phyloP scores from a whole-genome alignment of 768 basidiomycete genomes.

The Boletus patriciae region DNA sequence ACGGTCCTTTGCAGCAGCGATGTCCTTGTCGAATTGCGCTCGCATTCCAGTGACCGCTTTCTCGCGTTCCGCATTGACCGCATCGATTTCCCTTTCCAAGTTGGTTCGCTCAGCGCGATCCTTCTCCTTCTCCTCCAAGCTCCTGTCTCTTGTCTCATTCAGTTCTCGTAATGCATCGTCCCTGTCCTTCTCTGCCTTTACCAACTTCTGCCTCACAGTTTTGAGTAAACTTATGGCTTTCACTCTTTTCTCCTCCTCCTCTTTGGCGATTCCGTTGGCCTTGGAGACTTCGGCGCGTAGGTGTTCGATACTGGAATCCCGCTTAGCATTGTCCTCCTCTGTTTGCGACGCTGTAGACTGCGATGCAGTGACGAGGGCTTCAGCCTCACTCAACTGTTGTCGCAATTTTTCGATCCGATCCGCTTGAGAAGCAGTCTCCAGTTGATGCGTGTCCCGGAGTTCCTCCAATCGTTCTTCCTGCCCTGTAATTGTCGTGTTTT shows the following conservation, averaged over 20 bases:
- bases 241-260: constrained; percentile 95
- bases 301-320: constrained; percentile 54
- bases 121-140: constrained; percentile 47
- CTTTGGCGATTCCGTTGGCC: constrained; percentile 65
- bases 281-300: constrained; percentile 66
- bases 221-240: constrained; percentile 93
- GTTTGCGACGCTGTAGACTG: constrained; percentile 47
- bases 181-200: constrained; percentile 92
- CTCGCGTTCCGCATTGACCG: constrained; percentile 60
- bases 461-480: constrained; percentile 86
- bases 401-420: constrained; percentile 71
- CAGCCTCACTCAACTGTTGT: constrained; percentile 66
- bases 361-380: constrained; percentile 63
- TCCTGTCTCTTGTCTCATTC: constrained; percentile 50
- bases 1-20: constrained; percentile 56
- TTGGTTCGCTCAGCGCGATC: constrained; percentile 48
- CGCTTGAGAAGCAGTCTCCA: constrained; percentile 78
- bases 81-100: constrained; percentile 65
- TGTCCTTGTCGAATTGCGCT: constrained; percentile 72
- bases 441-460: constrained; percentile 75
- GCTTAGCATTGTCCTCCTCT: constrained; percentile 51
- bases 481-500: constrained; percentile 43
- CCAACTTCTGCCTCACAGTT: constrained; percentile 94
- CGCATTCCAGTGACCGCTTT: constrained; percentile 58
- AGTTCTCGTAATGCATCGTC: constrained; percentile 73